Base-by-base conservation (phyloP, 306 rosid genomes). In the Trifolium dubium region DNA sequence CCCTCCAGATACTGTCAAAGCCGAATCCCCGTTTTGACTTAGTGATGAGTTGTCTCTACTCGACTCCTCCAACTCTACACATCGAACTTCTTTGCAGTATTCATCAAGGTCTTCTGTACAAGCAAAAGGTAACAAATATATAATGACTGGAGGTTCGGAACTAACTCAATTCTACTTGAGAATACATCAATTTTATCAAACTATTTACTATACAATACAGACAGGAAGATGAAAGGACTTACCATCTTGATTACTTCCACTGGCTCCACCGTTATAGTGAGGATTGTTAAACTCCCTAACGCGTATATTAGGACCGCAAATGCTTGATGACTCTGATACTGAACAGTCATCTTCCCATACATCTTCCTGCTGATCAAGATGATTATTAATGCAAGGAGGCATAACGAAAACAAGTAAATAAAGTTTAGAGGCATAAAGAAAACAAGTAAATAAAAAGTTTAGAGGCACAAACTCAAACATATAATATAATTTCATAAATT, bases 1-100 rank as follows among this genome's bases (percentile, higher is more conserved):
- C 68, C 73, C 85, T 65, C 77, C 73, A 60, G 86, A 62, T 64
- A 64, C 32, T 31, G 75, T 31, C 64, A 58, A 58, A 44, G 81
- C 75, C 43, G 40, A 81, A 10, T 72, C 90, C 70, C 73, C 86
- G 39, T 81, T 76, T 18, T 60, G 43, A 60, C 19, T 60, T 14
- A 3, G 19, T 1, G 66, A 60, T 30, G 81, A 66, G 74, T 72
- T 79, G 75, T 71, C 88, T 77, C 84, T 71, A 62, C 80, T 83
- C 31, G 92, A 84, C 63, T 81, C 88, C 64, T 87, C 96, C 86
- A 75, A 79, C 73, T 87, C 98, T 35, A 95, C 83, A 53, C 99
- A 95, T 79, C 61, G 84, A 70, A 95, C 98, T 83, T 95, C 99
- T 84, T 86, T 95, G 89, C 97, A 94, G 82, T 82, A 82, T 53